Conservation (phyloP, 305 asterid species). For the Solanum hybrid region DNA sequence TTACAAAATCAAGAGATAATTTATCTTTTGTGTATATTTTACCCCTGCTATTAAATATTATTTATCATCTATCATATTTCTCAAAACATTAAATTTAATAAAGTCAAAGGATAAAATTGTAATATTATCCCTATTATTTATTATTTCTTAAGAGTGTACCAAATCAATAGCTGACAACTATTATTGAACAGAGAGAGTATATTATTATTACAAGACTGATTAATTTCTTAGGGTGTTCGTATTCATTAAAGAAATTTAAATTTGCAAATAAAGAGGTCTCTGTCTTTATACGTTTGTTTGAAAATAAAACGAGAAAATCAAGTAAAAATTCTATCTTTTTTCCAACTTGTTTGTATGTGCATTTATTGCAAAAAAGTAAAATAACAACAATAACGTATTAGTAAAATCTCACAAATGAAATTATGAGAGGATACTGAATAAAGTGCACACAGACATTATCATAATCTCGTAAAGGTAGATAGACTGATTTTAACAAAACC, state of each 20-base stretch:
- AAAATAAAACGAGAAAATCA: neutral
- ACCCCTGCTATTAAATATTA: too few relatives aligned
- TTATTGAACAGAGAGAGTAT: too few relatives aligned
- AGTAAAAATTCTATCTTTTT: neutral
- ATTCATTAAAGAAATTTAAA: neutral
- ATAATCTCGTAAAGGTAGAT: neutral
- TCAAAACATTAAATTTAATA: too few relatives aligned
- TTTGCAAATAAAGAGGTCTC: neutral
- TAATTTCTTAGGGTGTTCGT: neutral
- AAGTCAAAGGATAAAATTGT: too few relatives aligned
- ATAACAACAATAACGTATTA: neutral
- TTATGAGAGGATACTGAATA: neutral
- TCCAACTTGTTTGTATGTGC: neutral
- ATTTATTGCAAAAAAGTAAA: neutral
- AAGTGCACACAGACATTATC: neutral
- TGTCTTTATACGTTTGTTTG: neutral
- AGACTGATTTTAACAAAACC: fast-evolving
- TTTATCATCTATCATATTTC: too few relatives aligned
- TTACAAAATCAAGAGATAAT: too few relatives aligned
- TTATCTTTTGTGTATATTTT: too few relatives aligned
- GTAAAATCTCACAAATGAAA: neutral
- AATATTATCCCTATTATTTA: too few relatives aligned
- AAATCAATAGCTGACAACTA: too few relatives aligned
- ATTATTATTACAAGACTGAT: neutral
- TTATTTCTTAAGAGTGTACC: too few relatives aligned